Evolutionary conservation across 148 eudicot genomes (phyloP).

Genomic region (Polygonum aviculare): DNA sequence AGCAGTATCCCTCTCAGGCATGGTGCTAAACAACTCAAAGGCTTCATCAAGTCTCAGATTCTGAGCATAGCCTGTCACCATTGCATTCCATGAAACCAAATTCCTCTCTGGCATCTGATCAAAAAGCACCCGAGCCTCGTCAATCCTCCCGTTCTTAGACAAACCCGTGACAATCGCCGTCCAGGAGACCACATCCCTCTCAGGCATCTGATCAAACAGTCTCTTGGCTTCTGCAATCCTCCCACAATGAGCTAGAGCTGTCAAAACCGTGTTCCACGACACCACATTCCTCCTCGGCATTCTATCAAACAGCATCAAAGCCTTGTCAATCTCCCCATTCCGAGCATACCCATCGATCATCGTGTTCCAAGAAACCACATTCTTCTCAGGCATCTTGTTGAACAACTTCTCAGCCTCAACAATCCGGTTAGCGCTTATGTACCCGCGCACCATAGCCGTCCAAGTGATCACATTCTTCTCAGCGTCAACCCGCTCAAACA

Average conservation of each 20-base stretch:
- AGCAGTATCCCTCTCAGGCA: constrained; percentile 24
- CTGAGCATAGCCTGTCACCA: constrained; percentile 18
- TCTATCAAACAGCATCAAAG: constrained; percentile 15
- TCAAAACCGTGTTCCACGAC: constrained; percentile 16
- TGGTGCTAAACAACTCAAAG: constrained; percentile 18
- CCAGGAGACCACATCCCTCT: constrained; percentile 20
- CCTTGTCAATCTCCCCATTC: constrained; percentile 12
- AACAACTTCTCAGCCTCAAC: constrained; percentile 27
- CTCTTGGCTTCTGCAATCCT: constrained; percentile 18
- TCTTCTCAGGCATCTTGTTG: constrained; percentile 23
- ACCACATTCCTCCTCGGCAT: constrained; percentile 20
- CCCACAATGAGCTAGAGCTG: constrained; percentile 16
- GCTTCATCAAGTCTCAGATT: constrained; percentile 24
- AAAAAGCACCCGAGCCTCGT: constrained; percentile 19
- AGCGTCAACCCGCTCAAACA: constrained; percentile 29
- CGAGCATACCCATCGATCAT: constrained; percentile 23
- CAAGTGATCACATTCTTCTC: constrained; percentile 34
- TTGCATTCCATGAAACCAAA: constrained; percentile 21
- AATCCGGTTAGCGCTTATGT: constrained; percentile 15
- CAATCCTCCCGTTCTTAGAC: constrained; percentile 20
- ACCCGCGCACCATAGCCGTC: constrained; percentile 37
- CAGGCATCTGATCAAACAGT: constrained; percentile 19
- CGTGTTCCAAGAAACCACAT: constrained; percentile 23
- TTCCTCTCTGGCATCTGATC: constrained; percentile 17
- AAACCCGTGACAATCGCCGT: constrained; percentile 15